A percentile compares a stretch with the other conserved stretches of the same genome.
Conservation (phyloP, 345 rosid genomes). For the Streptanthus diversifolius region DNA sequence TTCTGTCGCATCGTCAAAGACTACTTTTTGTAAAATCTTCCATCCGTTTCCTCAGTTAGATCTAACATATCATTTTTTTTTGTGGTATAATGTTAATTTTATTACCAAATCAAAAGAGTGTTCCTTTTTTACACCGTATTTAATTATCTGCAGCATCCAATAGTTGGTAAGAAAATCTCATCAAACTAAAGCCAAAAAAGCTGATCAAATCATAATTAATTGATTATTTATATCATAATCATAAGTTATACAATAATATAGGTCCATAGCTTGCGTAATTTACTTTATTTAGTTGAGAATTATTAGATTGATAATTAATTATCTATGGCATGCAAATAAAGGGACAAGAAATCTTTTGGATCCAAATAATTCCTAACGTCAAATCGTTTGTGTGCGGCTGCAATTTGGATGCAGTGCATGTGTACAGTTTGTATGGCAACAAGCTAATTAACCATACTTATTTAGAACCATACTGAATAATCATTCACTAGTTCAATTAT, state of each 20-base stretch:
- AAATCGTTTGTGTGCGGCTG: constrained; percentile 5
- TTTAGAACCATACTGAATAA: not conserved
- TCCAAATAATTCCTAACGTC: constrained; percentile 14
- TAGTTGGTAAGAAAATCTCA: not conserved
- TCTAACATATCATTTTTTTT: not conserved
- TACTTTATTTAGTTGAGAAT: not conserved
- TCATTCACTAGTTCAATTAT: not conserved
- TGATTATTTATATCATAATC: not conserved
- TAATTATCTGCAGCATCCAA: not conserved
- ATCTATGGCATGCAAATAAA: constrained; percentile 9
- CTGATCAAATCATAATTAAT: not conserved
- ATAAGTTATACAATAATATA: not conserved
- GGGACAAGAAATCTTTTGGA: constrained; percentile 19
- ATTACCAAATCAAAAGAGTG: not conserved
- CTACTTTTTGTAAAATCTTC: not conserved
- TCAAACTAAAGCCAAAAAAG: not conserved
- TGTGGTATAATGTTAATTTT: not conserved
- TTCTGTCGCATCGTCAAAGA: not conserved
- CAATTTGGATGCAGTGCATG: constrained; percentile 29
- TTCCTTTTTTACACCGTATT: not conserved
- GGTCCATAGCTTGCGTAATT: not conserved
- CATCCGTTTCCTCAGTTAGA: not conserved
- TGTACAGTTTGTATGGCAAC: constrained; percentile 3
- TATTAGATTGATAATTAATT: not conserved
- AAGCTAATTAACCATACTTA: not conserved